Conservation (phyloP, 371 early-diverging fungal species). For the Blakeslea trispora region DNA sequence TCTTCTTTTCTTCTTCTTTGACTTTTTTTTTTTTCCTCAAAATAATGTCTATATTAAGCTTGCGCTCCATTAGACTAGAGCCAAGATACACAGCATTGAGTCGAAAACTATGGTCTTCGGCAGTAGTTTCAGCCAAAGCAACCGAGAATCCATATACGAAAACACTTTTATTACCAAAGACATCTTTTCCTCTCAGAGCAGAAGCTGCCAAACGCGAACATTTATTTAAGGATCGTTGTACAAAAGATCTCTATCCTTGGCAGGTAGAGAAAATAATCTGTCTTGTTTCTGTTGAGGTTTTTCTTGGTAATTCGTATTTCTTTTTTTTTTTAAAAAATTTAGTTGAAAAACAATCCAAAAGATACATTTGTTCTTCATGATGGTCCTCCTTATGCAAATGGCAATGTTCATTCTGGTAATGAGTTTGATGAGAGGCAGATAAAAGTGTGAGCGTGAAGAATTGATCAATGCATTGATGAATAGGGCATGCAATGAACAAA, state of each 20-base stretch:
- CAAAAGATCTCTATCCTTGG: constrained; percentile 74
- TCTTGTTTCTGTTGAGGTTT: too few species aligned
- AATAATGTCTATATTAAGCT: background rate
- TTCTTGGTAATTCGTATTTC: background rate
- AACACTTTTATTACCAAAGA: constrained; percentile 74
- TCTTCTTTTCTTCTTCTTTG: constrained; percentile 5
- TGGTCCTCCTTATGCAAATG: constrained; percentile 98
- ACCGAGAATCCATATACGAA: constrained; percentile 51
- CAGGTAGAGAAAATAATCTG: constrained; percentile 50
- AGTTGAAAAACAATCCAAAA: constrained; percentile 64
- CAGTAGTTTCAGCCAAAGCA: constrained; percentile 15
- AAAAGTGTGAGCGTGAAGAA: too few species aligned
- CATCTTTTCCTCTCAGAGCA: constrained; percentile 72
- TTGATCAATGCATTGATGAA: background rate
- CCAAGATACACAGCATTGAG: background rate
- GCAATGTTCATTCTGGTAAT: constrained; percentile 84
- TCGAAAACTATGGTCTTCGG: constrained; percentile 3
- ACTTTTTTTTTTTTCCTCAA: background rate
- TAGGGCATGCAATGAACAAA: constrained; percentile 93
- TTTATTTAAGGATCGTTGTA: constrained; percentile 64
- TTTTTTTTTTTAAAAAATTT: background rate
- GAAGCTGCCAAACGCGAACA: constrained; percentile 67
- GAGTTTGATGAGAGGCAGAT: background rate
- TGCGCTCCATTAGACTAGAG: background rate
- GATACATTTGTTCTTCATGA: constrained; percentile 87